Base-by-base conservation (phyloP, 1,284 basidiomycete genomes). In the Leccinum pachyderme region DNA sequence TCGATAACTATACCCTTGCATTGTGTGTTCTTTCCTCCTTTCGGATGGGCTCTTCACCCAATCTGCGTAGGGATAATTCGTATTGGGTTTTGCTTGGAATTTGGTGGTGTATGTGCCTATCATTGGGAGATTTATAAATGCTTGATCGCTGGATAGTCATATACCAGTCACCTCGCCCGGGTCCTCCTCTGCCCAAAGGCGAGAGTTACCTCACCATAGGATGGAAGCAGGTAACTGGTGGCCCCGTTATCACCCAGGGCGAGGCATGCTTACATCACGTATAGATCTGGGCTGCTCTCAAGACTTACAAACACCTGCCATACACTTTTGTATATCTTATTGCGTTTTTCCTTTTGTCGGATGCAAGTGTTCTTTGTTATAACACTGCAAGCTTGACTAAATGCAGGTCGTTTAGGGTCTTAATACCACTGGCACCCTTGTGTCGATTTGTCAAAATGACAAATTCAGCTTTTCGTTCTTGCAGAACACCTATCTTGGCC, bases 281-380 rank as follows among this genome's bases (percentile, higher is more conserved):
- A 25, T 39, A 87, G 84, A 89, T 91, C 55, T 89, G 83, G 83
- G 69, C 76, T 22, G 87, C 89, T 0, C 59, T 80, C 48, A 84
- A 81, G 61, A 84, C 91, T 61, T 89, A 86, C 71, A 85, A 81
- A 70, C 76, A 83, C 63, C 75, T 90, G 0, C 88, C 89, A 0
- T 82, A 85, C 69, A 92, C 89, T 1, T 91, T 92, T 66, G 76
- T 82, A 49, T 92, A 91, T 68, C 76, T 91, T 2, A 76, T 89
- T 49, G 73, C 87, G 0, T 90, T 84, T 74, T 92, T 92, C 77
- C 77, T 92, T 11, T 79, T 92, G 18, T 86, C 89, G 6, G 88
- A 90, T 64, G 89, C 84, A 59, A 51, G 54, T 44, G 1, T 7
- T 5, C 44, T 29, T 18, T 52, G 4, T 29, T 54, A n/a, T 27